Base-by-base conservation (phyloP, 2,329 filamentous ascomycete genomes). In the Mollisiaceae sp. region DNA sequence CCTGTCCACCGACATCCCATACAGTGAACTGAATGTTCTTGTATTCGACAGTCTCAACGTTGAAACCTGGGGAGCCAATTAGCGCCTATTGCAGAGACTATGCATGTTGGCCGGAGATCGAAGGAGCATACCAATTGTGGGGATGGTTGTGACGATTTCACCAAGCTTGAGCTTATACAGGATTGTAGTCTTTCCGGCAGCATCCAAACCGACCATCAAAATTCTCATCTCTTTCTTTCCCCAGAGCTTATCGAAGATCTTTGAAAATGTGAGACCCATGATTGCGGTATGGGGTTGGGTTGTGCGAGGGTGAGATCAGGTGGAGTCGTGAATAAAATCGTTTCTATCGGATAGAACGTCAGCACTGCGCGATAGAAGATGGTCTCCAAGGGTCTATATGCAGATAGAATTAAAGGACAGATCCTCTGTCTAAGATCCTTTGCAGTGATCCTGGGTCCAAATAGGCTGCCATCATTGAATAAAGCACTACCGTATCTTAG, bases 201-300 rank as follows among this genome's bases (percentile, higher is more conserved):
- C 95, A 82, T 99, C 95, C 78, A 99, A 90, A 88, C 95, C 95
- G 77, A 99, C 94, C 95, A 99, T 99, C 83, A 99, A 83, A 85
- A 99, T 97, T 87, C 95, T 90, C 95, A 99, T 99, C 89, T 99
- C 95, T 90, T 98, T 98, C 91, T 97, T 97, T 79, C 94, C 93
- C 91, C 93, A 97, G 82, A 98, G 88, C 85, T 91, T 89, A 80
- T 97, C 92, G 82, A 98, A 95, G 79, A 98, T 82, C 88, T 95
- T 97, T 77, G 94, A 98, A 84, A 98, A 93, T 79, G 91, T 89
- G 82, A 98, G 88, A 96, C 95, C 95, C 95, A 99, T 99, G 82
- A 82, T 94, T 85, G 86, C 86, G 85, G 82, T 80, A 77, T 77
- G 67, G 79, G 78, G 55, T 67, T 41, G 57, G 35, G 57, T 57